Evolutionary conservation across 1,284 basidiomycete species (phyloP).

Genomic region (Ceratobasidium sp.): DNA sequence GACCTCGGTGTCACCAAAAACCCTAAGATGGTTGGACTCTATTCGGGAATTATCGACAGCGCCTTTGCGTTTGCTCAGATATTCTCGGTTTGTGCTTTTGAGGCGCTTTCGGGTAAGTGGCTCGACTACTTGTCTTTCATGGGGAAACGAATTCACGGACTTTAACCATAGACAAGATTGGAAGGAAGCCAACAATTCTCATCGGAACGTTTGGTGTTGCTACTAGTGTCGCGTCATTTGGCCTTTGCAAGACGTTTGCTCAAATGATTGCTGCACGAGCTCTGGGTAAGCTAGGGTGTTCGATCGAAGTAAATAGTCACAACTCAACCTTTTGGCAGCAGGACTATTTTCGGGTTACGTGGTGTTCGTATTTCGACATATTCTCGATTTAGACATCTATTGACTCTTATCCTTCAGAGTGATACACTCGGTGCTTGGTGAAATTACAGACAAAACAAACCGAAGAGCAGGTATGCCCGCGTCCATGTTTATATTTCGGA

Average conservation of each 20-base stretch:
- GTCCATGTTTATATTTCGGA: conserved; percentile 35
- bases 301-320: neutral
- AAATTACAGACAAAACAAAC: conserved; percentile 48
- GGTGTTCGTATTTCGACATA: conserved; percentile 25
- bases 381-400: neutral
- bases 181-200: conserved; percentile 49
- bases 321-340: neutral
- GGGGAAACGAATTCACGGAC: neutral
- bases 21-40: conserved; percentile 35
- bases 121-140: neutral
- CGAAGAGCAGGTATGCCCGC: conserved; percentile 45
- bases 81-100: conserved; percentile 21
- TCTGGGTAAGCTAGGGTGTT: conserved; percentile 28
- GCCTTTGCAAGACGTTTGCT: conserved; percentile 47
- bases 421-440: conserved; percentile 45
- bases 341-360: conserved; percentile 35
- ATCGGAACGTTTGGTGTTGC: conserved; percentile 47
- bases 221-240: conserved; percentile 46
- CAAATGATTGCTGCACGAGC: conserved; percentile 47
- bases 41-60: conserved; percentile 29
- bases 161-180: conserved; percentile 46
- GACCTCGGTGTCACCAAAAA: conserved; percentile 32
- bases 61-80: conserved; percentile 36
- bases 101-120: conserved; percentile 18
- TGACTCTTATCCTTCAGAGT: conserved; percentile 25